Base-by-base conservation (phyloP, 192 early-diverging fungal genomes). In the Dispira simplex region DNA sequence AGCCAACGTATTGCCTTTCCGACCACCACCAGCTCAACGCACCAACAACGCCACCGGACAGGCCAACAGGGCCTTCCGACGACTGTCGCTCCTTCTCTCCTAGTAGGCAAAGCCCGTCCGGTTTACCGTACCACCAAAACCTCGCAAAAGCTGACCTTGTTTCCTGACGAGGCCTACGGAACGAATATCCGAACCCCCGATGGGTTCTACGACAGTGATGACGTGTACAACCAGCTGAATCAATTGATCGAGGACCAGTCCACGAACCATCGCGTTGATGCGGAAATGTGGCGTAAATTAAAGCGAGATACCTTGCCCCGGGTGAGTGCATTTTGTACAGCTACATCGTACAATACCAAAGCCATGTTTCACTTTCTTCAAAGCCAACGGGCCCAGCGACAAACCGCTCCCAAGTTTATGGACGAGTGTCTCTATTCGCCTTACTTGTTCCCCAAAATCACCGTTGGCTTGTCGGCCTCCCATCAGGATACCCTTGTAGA, bases 131-230 rank as follows among this genome's bases (percentile, higher is more conserved):
- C 91, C 20, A 90, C 92, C 47, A 95, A 95, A 71, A 90, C 82
- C n/a, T 89, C 90, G 46, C 90, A 92, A 69, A 95, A 95, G 76
- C 73, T 95, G 21, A 88, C 85, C n/a, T 73, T 95, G 21, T 86
- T 95, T 49, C 93, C 93, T 1, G 85, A 87, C 51, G 83, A 70
- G 46, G 58, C 56, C 63, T 71, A 90, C 21, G 83, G 81, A 46
- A 80, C 84, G 18, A 63, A 46, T 12, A 66, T 68, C 3, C 68
- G 67, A n/a, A 69, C 65, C 26, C 72, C 70, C 16, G 21, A 64
- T 28, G 28, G 54, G 2, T 56, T 14, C 13, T 25, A 71, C 23
- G 68, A 71, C 49, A 75, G 62, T 23, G 73, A 77, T 26, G 78
- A 82, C 25, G 71, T 79, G 5, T 90, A 90, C 65, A 80, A 84